Percentiles rank a stretch among this genome's conserved stretches.
Evolutionary conservation across 2,329 filamentous ascomycete species (phyloP).

Genomic region (Curvularia eragrostidis): DNA sequence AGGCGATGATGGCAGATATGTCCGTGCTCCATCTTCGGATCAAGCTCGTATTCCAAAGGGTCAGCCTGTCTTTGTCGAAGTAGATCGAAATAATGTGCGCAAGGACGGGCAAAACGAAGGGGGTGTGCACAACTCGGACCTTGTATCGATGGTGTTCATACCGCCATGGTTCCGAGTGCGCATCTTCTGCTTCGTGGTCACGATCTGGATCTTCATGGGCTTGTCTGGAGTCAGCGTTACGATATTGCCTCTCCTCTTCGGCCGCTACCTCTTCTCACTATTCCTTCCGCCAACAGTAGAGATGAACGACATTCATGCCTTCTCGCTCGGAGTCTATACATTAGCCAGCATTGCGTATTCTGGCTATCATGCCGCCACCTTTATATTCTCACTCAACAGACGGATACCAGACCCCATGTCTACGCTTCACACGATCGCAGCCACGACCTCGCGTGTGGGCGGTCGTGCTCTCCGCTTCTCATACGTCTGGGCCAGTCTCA

Average conservation of each 20-base stretch:
- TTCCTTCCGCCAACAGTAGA: constrained; percentile 69
- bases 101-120: constrained; percentile 62
- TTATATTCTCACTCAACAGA: constrained; percentile 33
- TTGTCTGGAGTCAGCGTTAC: constrained; percentile 84
- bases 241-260: constrained; percentile 84
- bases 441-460: constrained; percentile 36
- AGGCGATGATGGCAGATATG: constrained; percentile 80
- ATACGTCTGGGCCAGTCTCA: constrained; percentile 78
- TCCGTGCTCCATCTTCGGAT: constrained; percentile 91
- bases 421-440: constrained; percentile 36
- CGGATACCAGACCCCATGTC: constrained; percentile 41
- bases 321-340: constrained; percentile 86
- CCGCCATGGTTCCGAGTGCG: constrained; percentile 84
- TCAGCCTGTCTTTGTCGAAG: constrained; percentile 77
- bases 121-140: constrained; percentile 53
- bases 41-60: constrained; percentile 93
- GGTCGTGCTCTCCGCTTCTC: constrained; percentile 60
- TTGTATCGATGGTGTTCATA: constrained; percentile 67
- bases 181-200: constrained; percentile 83
- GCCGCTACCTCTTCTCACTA: constrained; percentile 76
- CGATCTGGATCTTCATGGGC: constrained; percentile 93
- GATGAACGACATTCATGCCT: constrained; percentile 96
- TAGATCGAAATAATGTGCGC: constrained; percentile 70
- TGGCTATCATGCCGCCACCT: constrained; percentile 58
- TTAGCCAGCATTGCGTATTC: constrained; percentile 72